Percentiles rank a stretch among this genome's conserved stretches.
Evolutionary conservation across 495 filamentous ascomycete genomes (phyloP).

Genomic region (Sordaria brevicollis): DNA sequence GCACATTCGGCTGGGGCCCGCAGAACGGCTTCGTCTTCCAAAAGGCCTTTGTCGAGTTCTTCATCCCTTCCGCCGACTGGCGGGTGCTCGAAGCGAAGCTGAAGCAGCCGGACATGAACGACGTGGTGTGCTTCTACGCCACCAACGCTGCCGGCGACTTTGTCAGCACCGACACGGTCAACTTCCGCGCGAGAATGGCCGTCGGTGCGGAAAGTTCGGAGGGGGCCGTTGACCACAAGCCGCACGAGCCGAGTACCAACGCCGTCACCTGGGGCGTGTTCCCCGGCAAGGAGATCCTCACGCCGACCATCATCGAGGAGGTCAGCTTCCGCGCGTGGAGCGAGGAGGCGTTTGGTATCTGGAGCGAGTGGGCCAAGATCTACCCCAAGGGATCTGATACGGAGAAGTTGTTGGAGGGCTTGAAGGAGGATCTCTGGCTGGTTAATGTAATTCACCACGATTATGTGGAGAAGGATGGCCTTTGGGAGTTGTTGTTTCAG

Average conservation of each 20-base stretch:
- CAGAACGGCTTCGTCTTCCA: slow-evolving; percentile 92
- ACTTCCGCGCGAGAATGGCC: slow-evolving; percentile 2
- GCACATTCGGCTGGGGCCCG: slow-evolving; percentile 91
- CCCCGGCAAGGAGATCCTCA: slow-evolving; percentile 91
- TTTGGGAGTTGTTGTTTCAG: slow-evolving; percentile 50
- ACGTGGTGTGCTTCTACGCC: slow-evolving; percentile 76
- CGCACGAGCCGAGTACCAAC: slow-evolving; percentile 53
- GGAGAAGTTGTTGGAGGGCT: slow-evolving; percentile 52
- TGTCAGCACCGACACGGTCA: slow-evolving; percentile 46
- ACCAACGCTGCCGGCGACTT: slow-evolving; percentile 63
- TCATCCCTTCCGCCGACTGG: slow-evolving; percentile 66
- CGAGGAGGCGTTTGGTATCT: slow-evolving; percentile 93
- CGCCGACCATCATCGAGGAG: slow-evolving; percentile 95
- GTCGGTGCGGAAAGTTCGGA: slow-evolving; percentile 6
- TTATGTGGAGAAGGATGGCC: slow-evolving; percentile 53
- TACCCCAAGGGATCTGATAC: slow-evolving; percentile 57
- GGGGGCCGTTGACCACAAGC: not conserved
- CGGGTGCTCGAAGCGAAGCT: slow-evolving; percentile 51
- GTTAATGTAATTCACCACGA: slow-evolving; percentile 88
- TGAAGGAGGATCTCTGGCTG: slow-evolving; percentile 67
- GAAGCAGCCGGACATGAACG: slow-evolving; percentile 38
- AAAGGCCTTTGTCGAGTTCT: slow-evolving; percentile 96
- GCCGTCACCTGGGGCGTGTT: slow-evolving; percentile 97
- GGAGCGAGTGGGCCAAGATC: slow-evolving; percentile 84
- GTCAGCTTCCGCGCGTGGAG: slow-evolving; percentile 91